phyloP scores from a whole-genome alignment of 129 eudicot species.

The Centrapalus pauciflorus region DNA sequence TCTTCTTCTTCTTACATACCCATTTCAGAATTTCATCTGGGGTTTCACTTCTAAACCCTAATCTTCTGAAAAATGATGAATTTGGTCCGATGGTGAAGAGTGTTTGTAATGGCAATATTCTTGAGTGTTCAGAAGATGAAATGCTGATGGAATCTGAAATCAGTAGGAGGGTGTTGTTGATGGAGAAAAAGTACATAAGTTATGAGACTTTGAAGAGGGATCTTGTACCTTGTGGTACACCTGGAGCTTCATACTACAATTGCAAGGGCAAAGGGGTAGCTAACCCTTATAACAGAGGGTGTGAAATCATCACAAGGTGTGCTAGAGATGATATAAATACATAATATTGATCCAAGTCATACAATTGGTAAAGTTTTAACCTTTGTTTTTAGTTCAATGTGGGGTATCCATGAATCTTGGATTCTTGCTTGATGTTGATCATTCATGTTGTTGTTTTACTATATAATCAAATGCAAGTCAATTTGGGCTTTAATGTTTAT shows the following conservation, averaged over 20 bases:
- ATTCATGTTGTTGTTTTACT: not conserved
- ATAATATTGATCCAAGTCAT: constrained; percentile 19
- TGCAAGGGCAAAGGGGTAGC: constrained; percentile 59
- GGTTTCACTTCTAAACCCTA: constrained; percentile 32
- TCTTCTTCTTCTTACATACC: constrained; percentile 41
- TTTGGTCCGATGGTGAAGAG: constrained; percentile 9
- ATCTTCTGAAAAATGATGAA: constrained; percentile 29
- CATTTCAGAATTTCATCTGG: constrained; percentile 37
- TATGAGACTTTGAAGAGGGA: constrained; percentile 78
- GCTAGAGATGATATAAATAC: constrained; percentile 50
- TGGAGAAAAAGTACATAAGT: constrained; percentile 55
- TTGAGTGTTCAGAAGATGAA: constrained; percentile 28
- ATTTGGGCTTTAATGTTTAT: not conserved
- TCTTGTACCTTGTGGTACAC: constrained; percentile 71
- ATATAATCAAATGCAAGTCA: constrained; percentile 7
- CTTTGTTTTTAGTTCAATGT: constrained; percentile 2
- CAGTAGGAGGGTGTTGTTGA: constrained; percentile 47
- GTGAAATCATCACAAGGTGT: constrained; percentile 80
- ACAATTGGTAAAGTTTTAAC: constrained; percentile 26
- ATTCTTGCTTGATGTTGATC: constrained; percentile 19
- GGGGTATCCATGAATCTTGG: constrained; percentile 14
- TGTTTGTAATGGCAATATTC: constrained; percentile 24
- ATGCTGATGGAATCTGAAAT: constrained; percentile 57
- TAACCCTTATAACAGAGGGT: constrained; percentile 66
- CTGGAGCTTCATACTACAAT: constrained; percentile 87